phyloP scores from a whole-genome alignment of 306 rosid species.

The Rosa rugosa region DNA sequence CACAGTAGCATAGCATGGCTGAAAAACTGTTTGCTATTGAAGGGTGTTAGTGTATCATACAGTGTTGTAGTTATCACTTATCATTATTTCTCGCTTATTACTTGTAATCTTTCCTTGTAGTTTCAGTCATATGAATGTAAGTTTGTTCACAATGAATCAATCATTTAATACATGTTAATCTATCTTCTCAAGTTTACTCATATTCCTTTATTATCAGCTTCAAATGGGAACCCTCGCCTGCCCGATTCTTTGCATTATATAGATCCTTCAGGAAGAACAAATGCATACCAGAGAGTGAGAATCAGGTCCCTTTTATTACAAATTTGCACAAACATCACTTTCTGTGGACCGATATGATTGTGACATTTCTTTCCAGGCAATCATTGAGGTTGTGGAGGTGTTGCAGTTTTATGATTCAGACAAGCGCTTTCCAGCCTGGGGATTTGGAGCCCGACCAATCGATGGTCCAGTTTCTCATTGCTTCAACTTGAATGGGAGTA shows the following conservation, averaged over 20 bases:
- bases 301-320: slow-evolving; percentile 29
- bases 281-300: slow-evolving; percentile 96
- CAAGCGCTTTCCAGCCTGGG: slow-evolving; percentile 98
- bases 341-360: slow-evolving; percentile 23
- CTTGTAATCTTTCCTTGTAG: not conserved
- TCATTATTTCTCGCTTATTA: not conserved
- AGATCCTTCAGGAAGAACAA: slow-evolving; percentile 92
- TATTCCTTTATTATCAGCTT: slow-evolving; percentile 64
- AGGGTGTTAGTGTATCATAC: not conserved
- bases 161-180: not conserved
- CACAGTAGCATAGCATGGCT: not conserved
- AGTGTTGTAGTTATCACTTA: not conserved
- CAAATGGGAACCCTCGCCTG: slow-evolving; percentile 98
- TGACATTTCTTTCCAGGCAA: slow-evolving; percentile 58
- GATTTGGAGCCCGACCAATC: slow-evolving; percentile 99
- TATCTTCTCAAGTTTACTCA: slow-evolving; percentile 14
- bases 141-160: not conserved
- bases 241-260: slow-evolving; percentile 99
- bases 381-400: slow-evolving; percentile 89
- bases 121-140: not conserved
- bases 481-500: slow-evolving; percentile 97
- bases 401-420: slow-evolving; percentile 90
- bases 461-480: slow-evolving; percentile 99
- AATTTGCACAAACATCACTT: slow-evolving; percentile 17
- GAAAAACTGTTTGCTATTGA: not conserved